Evolutionary conservation across 805 yeast species (phyloP), one percentile per base, ranked within the genome.

Genomic region (Zygosaccharomyces lentus): DNA sequence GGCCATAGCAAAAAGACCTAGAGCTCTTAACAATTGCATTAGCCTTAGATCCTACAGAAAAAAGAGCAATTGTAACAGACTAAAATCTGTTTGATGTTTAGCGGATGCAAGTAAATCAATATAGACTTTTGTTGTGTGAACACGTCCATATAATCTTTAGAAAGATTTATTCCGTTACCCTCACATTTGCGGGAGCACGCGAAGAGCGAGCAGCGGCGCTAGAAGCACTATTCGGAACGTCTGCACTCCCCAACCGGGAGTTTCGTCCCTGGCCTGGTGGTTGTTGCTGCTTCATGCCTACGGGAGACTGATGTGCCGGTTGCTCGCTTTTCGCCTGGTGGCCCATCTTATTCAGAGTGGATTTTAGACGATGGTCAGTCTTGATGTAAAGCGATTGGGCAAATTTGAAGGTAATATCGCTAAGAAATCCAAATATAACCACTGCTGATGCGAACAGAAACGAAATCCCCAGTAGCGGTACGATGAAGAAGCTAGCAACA

Each of bases 391-490:
- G 26, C 23, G 37, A 34, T 27, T 58, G 61, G 4, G 63, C 64
- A 23, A 52, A 32, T 34, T 53, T 55, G 43, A 61, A 62, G 3
- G 59, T 53, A 3, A 54, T n/a, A 30, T 60, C 61, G 46, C 65
- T 59, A 36, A 60, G 35, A 34, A 62, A 55, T 12, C 66, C 67
- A 38, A 61, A 54, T 3, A 56, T 34, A 1, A 64, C 58, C 9
- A 60, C 61, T 10, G 55, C 57, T 2, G 57, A 45, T 1, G 67
- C 67, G 39, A 63, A 62, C 9, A 55, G 35, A 39, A 61, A 53
- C 3, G 69, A 63, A 3, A 55, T 34, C 1, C 50, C 45, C 37
- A 65, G 36, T 30, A 64, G 45, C 19, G 69, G 69, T 2, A 59
- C 40, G 23, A 65, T 56, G 23, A 64, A 51, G 9, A 59, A 19